Conservation (phyloP, 805 yeast species). For the Candida odintsovae region DNA sequence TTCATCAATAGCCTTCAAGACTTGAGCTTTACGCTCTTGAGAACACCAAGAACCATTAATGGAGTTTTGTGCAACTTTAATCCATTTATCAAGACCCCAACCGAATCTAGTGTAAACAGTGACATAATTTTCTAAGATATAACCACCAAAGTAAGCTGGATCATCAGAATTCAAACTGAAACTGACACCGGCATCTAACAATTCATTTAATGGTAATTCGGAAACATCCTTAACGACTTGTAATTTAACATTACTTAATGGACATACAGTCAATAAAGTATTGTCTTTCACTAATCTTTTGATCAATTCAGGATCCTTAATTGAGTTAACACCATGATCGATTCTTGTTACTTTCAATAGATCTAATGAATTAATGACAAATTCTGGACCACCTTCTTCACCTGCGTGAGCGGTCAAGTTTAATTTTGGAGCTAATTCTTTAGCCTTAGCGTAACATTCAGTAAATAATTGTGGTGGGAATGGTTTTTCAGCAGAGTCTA, state of each 20-base stretch:
- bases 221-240: slow-evolving; percentile 65
- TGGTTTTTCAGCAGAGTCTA: slow-evolving; percentile 74
- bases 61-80: slow-evolving; percentile 53
- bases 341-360: slow-evolving; percentile 59
- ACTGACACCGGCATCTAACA: slow-evolving; percentile 58
- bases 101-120: slow-evolving; percentile 63
- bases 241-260: slow-evolving; percentile 68
- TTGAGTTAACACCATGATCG: slow-evolving; percentile 74
- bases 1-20: slow-evolving; percentile 38
- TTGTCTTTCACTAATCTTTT: slow-evolving; percentile 48
- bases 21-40: slow-evolving; percentile 46
- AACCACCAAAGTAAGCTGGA: slow-evolving; percentile 85
- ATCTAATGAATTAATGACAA: slow-evolving; percentile 53
- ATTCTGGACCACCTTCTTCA: slow-evolving; percentile 80
- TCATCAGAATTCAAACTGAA: slow-evolving; percentile 76
- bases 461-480: slow-evolving; percentile 68
- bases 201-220: slow-evolving; percentile 59
- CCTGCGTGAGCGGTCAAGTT: slow-evolving; percentile 84
- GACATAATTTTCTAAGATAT: slow-evolving; percentile 68
- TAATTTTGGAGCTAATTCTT: slow-evolving; percentile 43
- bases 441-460: slow-evolving; percentile 53
- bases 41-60: slow-evolving; percentile 72
- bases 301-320: slow-evolving; percentile 48
- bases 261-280: slow-evolving; percentile 67
- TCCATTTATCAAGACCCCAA: slow-evolving; percentile 58